Evolutionary conservation across 305 asterid genomes (phyloP).

Genomic region (Solanum hybrid): DNA sequence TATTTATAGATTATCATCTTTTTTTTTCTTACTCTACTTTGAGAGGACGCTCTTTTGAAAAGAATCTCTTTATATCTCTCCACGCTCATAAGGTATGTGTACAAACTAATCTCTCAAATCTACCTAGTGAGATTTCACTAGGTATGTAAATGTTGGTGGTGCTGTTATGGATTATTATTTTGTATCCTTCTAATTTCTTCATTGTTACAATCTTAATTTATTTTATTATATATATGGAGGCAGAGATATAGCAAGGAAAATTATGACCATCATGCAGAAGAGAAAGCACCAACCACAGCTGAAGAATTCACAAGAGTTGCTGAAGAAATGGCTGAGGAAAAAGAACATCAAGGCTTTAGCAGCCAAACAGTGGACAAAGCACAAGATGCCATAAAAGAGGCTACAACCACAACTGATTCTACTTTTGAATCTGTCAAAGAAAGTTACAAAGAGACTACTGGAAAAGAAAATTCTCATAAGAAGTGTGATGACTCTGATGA

Average conservation of each 20-base stretch:
- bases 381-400: constrained; percentile 9
- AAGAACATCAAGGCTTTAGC: constrained; percentile 24
- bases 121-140: no score
- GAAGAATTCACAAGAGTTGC: constrained; percentile 33
- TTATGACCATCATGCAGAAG: constrained; percentile 12
- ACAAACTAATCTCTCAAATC: no score
- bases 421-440: constrained; percentile 16
- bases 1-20: background rate
- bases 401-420: constrained; percentile 2
- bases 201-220: background rate
- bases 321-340: background rate
- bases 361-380: constrained; percentile 26
- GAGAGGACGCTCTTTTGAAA: no score
- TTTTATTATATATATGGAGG: background rate
- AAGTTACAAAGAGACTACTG: constrained; percentile 4
- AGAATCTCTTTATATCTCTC: background rate
- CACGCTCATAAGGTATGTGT: no score
- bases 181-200: background rate
- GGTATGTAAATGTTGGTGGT: background rate
- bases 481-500: background rate
- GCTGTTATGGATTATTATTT: background rate
- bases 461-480: constrained; percentile 10
- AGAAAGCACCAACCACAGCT: constrained; percentile 42
- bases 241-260: constrained; percentile 21
- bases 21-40: background rate